phyloP scores from a whole-genome alignment of 495 filamentous ascomycete species.

The Trichoderma virens region DNA sequence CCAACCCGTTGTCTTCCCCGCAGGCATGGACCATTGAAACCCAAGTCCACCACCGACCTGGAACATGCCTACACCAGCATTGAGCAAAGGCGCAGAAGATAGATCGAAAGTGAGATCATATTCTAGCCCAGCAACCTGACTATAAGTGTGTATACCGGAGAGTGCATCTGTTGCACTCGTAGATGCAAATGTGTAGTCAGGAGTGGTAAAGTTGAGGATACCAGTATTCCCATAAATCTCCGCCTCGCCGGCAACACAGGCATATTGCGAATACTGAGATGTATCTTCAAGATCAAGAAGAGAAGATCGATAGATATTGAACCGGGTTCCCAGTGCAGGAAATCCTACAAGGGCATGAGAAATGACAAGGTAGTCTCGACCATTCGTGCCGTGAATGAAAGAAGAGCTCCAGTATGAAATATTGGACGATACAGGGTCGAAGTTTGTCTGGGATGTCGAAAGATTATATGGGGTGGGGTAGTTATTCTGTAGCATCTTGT shows the following conservation, averaged over 20 bases:
- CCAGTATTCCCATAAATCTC: neutral
- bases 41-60: neutral
- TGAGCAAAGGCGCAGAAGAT: neutral
- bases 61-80: conserved; percentile 2
- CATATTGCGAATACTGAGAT: neutral
- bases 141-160: neutral
- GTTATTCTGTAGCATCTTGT: neutral
- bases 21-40: conserved; percentile 8
- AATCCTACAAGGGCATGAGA: neutral
- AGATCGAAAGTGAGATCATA: conserved; percentile 7
- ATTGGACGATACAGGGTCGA: neutral
- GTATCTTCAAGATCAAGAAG: conserved; percentile 1
- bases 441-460: neutral
- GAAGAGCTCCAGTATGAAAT: neutral
- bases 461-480: neutral
- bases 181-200: neutral
- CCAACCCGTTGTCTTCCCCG: conserved; percentile 2
- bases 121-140: neutral
- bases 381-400: conserved; percentile 4
- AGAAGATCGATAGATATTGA: conserved; percentile 2
- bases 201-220: neutral
- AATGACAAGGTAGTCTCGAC: conserved; percentile 3
- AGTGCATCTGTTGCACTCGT: neutral
- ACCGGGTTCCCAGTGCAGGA: neutral
- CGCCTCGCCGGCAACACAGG: neutral